phyloP scores from a whole-genome alignment of 2,329 filamentous ascomycete genomes.

The Ilyonectria destructans region DNA sequence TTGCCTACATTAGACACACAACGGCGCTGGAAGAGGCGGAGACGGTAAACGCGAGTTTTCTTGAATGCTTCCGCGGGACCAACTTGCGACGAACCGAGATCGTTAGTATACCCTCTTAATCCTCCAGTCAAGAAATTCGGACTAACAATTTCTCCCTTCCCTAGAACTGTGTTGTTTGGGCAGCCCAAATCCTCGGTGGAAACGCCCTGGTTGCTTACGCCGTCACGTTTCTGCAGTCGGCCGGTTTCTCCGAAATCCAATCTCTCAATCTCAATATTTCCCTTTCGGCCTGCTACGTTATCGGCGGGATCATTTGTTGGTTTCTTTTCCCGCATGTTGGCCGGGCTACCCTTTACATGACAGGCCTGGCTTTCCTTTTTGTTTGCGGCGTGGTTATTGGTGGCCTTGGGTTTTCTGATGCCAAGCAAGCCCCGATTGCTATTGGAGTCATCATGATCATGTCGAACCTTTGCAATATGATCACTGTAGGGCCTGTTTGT shows the following conservation, averaged over 20 bases:
- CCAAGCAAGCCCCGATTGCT: conserved; percentile 29
- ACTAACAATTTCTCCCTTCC: conserved; percentile 12
- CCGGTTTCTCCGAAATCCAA: conserved; percentile 55
- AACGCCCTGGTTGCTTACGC: conserved; percentile 55
- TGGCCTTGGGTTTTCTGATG: conserved; percentile 27
- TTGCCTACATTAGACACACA: conserved; percentile 38
- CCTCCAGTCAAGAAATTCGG: neutral
- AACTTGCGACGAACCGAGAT: conserved; percentile 60
- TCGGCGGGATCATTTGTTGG: conserved; percentile 59
- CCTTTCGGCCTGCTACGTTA: conserved; percentile 58
- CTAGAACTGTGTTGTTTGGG: conserved; percentile 57
- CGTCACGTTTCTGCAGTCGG: conserved; percentile 57
- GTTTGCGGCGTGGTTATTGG: conserved; percentile 48
- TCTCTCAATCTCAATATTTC: conserved; percentile 59
- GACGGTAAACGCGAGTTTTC: conserved; percentile 54
- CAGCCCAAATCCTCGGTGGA: conserved; percentile 57
- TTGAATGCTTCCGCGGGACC: conserved; percentile 62
- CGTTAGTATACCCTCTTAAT: conserved; percentile 25
- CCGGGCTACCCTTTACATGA: conserved; percentile 59
- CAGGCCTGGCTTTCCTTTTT: conserved; percentile 56
- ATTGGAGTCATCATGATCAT: conserved; percentile 49
- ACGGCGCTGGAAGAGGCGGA: conserved; percentile 56
- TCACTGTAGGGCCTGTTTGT: conserved; percentile 55
- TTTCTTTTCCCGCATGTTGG: conserved; percentile 59
- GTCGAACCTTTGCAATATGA: conserved; percentile 54